A percentile compares a stretch with the other conserved stretches of the same genome.
phyloP scores from a whole-genome alignment of 306 rosid genomes.

The Betula pendula region DNA sequence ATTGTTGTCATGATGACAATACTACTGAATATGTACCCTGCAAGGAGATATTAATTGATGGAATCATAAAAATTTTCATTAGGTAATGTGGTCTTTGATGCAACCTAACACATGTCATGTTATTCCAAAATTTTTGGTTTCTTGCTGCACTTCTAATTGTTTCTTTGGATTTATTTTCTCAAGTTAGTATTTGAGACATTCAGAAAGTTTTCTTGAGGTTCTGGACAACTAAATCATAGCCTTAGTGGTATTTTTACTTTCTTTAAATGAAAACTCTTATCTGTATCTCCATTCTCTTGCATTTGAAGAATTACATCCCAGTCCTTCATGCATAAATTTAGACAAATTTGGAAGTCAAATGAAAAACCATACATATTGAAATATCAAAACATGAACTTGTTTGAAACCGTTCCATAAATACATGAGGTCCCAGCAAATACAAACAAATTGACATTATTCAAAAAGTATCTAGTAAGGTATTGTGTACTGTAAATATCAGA shows the following conservation, averaged over 20 bases:
- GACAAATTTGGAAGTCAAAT: background rate
- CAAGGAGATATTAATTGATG: background rate
- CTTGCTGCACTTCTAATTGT: background rate
- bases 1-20: background rate
- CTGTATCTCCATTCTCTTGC: background rate
- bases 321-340: background rate
- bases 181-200: background rate
- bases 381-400: background rate
- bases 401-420: background rate
- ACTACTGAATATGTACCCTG: background rate
- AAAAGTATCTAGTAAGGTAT: background rate
- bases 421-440: background rate
- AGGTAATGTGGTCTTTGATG: background rate
- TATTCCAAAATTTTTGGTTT: background rate
- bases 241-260: background rate
- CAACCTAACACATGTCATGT: background rate
- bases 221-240: background rate
- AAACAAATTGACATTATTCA: background rate
- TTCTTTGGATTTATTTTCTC: background rate
- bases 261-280: background rate
- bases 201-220: background rate
- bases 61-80: background rate
- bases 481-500: background rate
- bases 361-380: too few relatives aligned
- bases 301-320: background rate